Evolutionary conservation across 2,329 filamentous ascomycete genomes (phyloP).

Genomic region (Pseudogymnoascus sp.): DNA sequence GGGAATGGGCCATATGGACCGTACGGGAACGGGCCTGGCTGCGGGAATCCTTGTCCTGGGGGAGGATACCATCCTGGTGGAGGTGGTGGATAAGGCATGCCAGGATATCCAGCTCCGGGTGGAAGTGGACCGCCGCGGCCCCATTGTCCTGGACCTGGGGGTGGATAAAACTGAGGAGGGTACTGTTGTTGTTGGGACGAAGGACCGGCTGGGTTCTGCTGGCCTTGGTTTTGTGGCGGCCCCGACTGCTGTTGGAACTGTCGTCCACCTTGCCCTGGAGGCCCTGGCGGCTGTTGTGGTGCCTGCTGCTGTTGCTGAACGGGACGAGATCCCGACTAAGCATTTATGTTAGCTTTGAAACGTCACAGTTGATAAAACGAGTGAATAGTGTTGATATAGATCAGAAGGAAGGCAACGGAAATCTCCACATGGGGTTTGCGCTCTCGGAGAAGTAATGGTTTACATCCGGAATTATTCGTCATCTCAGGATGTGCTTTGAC

Average conservation of each 20-base stretch:
- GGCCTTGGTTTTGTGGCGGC: conserved; percentile 16
- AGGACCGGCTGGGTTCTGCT: conserved; percentile 13
- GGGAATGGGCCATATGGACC: conserved; percentile 53
- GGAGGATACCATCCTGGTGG: conserved; percentile 67
- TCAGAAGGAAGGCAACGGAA: conserved; percentile 99
- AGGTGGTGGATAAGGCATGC: conserved; percentile 65
- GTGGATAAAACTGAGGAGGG: conserved; percentile 29
- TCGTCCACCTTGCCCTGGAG: conserved; percentile 7
- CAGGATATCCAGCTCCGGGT: conserved; percentile 58
- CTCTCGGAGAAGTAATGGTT: conserved; percentile 81
- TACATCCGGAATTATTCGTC: conserved; percentile 99
- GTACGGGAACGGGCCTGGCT: conserved; percentile 45
- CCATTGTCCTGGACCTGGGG: conserved; percentile 43
- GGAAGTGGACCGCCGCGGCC: conserved; percentile 43
- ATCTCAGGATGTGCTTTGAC: conserved; percentile 36
- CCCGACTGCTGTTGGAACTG: conserved; percentile 18
- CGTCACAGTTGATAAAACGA: not conserved
- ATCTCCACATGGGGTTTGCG: conserved; percentile 92
- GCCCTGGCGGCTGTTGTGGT: conserved; percentile 17
- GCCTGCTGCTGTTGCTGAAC: conserved; percentile 1
- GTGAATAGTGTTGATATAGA: conserved; percentile 23
- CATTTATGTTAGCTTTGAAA: conserved; percentile 1
- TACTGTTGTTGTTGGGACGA: conserved; percentile 33
- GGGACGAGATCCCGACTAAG: conserved; percentile 2
- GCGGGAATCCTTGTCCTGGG: conserved; percentile 29